Evolutionary conservation across 805 yeast genomes (phyloP), one percentile per base, ranked within the genome.

Genomic region (Tetrapisispora iriomotensis): DNA sequence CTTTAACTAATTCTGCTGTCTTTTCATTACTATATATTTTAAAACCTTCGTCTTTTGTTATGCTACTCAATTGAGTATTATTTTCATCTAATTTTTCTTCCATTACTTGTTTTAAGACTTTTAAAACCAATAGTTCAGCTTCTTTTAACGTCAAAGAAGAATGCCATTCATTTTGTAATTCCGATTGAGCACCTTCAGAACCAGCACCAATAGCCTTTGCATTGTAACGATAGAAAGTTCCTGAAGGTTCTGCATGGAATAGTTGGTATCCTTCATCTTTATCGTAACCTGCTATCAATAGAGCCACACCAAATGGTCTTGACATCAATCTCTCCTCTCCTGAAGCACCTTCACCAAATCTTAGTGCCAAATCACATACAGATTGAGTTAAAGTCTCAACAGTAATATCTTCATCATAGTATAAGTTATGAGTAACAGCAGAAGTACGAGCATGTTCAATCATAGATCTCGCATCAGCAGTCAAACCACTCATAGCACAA

Each of bases 191-290:
- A 47, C 98, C 98, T 65, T 92, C 99, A 13, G 95, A 83, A 17
- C 99, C 99, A 1, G 96, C 84, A 12, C 99, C 99, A 54, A 94
- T 92, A 10, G 98, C 98, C 66, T 92, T 94, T 22, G 98, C 99
- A 56, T 92, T 96, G 60, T 92, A 92, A 64, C 92, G 77, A 67
- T 92, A 94, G 54, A 87, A 92, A 1, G 99, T 92, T 43, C 99
- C 99, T 12, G 95, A 84, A 29, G 99, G 98, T 65, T 92, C 99
- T n/a, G 97, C 95, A 61, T 92, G 96, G 61, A 84, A 84, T 51
- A 92, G 73, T 63, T 92, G 98, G 34, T 96, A 95, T 1, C 98
- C 98, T 55, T 85, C 80, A 51, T 85, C 94, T 44, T 77, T 71
- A 66, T 92, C 98, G 51, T 79, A 73, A 37, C 99, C 99, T 5